Base-by-base conservation (phyloP, 345 rosid species). In the Passiflora organensis region DNA sequence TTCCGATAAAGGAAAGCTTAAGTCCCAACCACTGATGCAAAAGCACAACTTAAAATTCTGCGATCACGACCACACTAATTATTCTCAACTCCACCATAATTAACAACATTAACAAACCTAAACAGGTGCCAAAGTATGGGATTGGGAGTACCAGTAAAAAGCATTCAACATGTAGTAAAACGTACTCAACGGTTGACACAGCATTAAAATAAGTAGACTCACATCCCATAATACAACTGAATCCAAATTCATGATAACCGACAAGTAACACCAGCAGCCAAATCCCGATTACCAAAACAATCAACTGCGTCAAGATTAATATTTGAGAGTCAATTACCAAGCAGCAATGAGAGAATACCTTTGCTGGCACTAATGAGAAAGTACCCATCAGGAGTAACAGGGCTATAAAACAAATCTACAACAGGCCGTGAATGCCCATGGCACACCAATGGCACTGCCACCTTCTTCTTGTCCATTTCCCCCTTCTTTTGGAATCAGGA, bases 391-490 rank as follows among this genome's bases (percentile, higher is more conserved):
- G 86, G 90, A 51, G 95, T 83, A 45, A 76, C 62, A 37, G 90
- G 95, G 66, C 87, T 86, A 67, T 83, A 86, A 65, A 73, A 75
- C 21, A 86, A 78, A 78, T 78, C 91, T 52, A 86, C 91, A 21
- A 86, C 91, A 10, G 95, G 95, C 51, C 91, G 83, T 16, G 95
- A 86, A 78, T 86, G 95, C 13, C 91, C 91, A 46, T 86, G 95
- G 77, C 91, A 86, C 9, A 86, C 86, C 69, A 86, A 73, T 10
- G 95, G 95, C 59, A 71, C 83, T 1, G 78, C 78, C 65, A 82
- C 73, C 59, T 69, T 76, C 63, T 69, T 57, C 75, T 83, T 77
- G 18, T 83, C 75, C 84, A 77, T 79, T 34, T 18, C 14, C n/a
- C 57, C n/a, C n/a, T n/a, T 19, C 47, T 18, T 36, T 48, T 42